These are phyloP conservation scores for Penicillium paradoxum DNA, from an alignment of 495 filamentous ascomycete species.

Conservation along the genomic window DNA sequence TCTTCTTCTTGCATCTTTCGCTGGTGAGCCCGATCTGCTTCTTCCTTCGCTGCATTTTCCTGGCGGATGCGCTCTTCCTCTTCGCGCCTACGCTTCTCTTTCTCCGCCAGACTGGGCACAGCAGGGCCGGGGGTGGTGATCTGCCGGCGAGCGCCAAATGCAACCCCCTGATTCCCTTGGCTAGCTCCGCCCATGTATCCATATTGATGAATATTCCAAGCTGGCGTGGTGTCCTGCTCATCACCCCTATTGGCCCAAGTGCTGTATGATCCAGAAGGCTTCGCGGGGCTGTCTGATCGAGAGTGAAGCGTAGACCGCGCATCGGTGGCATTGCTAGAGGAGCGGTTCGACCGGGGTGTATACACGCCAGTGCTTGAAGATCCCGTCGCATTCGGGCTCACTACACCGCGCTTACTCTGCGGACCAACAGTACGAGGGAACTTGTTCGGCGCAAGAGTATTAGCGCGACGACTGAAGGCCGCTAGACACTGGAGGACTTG, in stretches of 20 bases:
- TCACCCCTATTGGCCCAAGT: slow-evolving; percentile 88
- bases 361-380: slow-evolving; percentile 39
- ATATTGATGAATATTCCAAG: slow-evolving; percentile 99
- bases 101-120: slow-evolving; percentile 69
- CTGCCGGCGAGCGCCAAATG: slow-evolving; percentile 86
- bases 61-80: slow-evolving; percentile 58
- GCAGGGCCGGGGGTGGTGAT: slow-evolving; percentile 78
- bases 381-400: slow-evolving; percentile 71
- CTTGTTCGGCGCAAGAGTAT: slow-evolving; percentile 64
- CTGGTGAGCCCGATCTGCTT: slow-evolving; percentile 58
- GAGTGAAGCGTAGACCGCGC: slow-evolving; percentile 52
- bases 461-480: slow-evolving; percentile 84
- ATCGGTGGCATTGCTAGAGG: slow-evolving; percentile 64
- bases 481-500: slow-evolving; percentile 92
- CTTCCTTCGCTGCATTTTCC: slow-evolving; percentile 48
- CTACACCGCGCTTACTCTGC: slow-evolving; percentile 50
- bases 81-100: slow-evolving; percentile 56
- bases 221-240: slow-evolving; percentile 73
- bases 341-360: slow-evolving; percentile 45
- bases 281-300: slow-evolving; percentile 55
- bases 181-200: slow-evolving; percentile 98
- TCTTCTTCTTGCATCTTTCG: slow-evolving; percentile 66
- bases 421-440: slow-evolving; percentile 69
- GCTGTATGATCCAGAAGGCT: slow-evolving; percentile 59
- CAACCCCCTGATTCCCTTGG: slow-evolving; percentile 89